Evolutionary conservation across 352 stramenopile genomes (phyloP).

Genomic region (Blastocystis hominis): DNA sequence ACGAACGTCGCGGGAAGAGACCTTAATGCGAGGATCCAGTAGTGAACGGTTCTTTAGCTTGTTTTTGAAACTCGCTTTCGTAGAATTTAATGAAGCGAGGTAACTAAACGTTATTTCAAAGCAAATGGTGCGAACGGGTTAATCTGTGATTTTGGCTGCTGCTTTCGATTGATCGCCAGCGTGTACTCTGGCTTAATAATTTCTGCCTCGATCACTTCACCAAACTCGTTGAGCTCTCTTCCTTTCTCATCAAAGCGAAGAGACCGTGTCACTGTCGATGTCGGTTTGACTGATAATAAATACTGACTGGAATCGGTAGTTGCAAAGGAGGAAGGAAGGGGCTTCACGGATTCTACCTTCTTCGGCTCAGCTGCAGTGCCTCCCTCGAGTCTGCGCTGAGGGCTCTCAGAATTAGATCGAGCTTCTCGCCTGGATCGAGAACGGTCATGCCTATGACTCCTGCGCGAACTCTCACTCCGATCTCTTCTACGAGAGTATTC

Average conservation of each 20-base stretch:
- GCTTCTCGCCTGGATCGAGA: too few relatives aligned
- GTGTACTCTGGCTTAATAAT: constrained; percentile 28
- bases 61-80: not conserved
- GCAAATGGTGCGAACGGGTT: not conserved
- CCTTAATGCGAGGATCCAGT: constrained; percentile 18
- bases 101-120: not conserved
- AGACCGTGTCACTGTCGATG: not conserved
- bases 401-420: not conserved
- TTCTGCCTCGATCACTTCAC: not conserved
- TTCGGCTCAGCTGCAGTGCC: not conserved
- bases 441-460: not conserved
- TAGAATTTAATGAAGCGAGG: not conserved
- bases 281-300: not conserved
- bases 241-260: constrained; percentile 35
- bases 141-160: constrained; percentile 12
- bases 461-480: not conserved
- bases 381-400: not conserved
- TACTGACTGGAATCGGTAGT: not conserved
- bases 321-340: not conserved
- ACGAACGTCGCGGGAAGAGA: not conserved
- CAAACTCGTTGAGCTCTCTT: constrained; percentile 46
- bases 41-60: constrained; percentile 22
- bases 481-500: not conserved
- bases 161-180: constrained; percentile 28
- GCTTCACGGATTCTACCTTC: not conserved